These are phyloP conservation scores for Fusarium piperis DNA, from an alignment of 2,329 filamentous ascomycete species.

Conservation along the genomic window DNA sequence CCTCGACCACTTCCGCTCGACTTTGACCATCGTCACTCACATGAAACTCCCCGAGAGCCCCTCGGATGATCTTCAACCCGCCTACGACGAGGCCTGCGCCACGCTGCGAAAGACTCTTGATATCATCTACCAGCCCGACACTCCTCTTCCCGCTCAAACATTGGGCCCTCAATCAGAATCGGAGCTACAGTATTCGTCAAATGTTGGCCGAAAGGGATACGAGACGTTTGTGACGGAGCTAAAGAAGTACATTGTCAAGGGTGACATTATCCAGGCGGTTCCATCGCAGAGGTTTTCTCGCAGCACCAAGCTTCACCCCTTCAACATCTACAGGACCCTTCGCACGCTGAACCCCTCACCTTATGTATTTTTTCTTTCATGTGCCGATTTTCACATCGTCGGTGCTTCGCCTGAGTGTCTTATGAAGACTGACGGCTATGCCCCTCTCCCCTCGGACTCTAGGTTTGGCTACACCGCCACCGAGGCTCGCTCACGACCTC, in stretches of 20 bases:
- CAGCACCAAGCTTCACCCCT: slow-evolving; percentile 90
- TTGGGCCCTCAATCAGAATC: slow-evolving; percentile 67
- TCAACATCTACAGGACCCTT: slow-evolving; percentile 97
- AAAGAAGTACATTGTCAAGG: slow-evolving; percentile 89
- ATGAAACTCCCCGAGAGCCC: slow-evolving; percentile 72
- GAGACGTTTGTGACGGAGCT: slow-evolving; percentile 86
- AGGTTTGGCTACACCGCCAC: slow-evolving; percentile 39
- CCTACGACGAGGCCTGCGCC: slow-evolving; percentile 67
- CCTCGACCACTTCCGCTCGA: slow-evolving; percentile 93
- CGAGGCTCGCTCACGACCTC: slow-evolving; percentile 71
- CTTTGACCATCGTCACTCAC: slow-evolving; percentile 94
- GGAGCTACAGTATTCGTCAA: slow-evolving; percentile 85
- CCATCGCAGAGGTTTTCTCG: slow-evolving; percentile 93
- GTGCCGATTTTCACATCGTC: slow-evolving; percentile 91
- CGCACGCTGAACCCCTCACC: slow-evolving; percentile 98
- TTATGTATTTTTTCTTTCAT: slow-evolving; percentile 96
- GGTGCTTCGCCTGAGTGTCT: slow-evolving; percentile 95
- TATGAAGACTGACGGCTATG: slow-evolving; percentile 70
- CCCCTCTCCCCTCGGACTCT: slow-evolving; percentile 34
- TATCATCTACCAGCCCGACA: slow-evolving; percentile 77
- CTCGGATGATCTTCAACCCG: slow-evolving; percentile 57
- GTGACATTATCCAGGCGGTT: slow-evolving; percentile 97
- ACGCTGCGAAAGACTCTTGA: slow-evolving; percentile 69
- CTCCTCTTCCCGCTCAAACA: slow-evolving; percentile 79
- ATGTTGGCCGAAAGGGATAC: slow-evolving; percentile 89